These are phyloP conservation scores for Trametopsis cervina DNA, from an alignment of 768 basidiomycete genomes.

Conservation along the genomic window DNA sequence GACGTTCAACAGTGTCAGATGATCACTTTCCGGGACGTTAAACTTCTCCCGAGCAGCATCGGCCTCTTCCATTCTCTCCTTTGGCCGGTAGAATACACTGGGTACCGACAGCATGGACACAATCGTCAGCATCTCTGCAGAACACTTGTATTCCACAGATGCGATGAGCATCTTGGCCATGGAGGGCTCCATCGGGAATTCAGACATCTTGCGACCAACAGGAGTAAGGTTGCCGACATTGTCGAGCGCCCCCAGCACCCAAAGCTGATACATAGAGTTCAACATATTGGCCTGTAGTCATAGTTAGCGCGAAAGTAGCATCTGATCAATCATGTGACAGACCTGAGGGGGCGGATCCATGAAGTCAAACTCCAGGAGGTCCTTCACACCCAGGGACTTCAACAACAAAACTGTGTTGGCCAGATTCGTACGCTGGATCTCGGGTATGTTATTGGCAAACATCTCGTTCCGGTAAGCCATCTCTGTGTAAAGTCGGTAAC, in stretches of 20 bases:
- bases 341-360: slow-evolving; percentile 99
- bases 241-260: slow-evolving; percentile 96
- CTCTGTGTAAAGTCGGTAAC: slow-evolving; percentile 96
- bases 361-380: slow-evolving; percentile 96
- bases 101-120: slow-evolving; percentile 99
- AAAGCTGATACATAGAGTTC: slow-evolving; percentile 99
- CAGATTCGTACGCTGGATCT: slow-evolving; percentile 96
- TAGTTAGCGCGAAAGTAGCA: neutral
- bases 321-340: no score
- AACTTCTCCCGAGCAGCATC: slow-evolving; percentile 98
- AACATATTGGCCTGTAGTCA: slow-evolving; percentile 81
- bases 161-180: slow-evolving; percentile 99
- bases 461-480: slow-evolving; percentile 95
- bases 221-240: slow-evolving; percentile 96
- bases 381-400: slow-evolving; percentile 96
- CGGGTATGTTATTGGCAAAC: slow-evolving; percentile 93
- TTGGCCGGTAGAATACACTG: slow-evolving; percentile 95
- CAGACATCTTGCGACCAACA: slow-evolving; percentile 93
- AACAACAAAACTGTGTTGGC: slow-evolving; percentile 94
- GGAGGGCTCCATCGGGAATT: slow-evolving; percentile 99
- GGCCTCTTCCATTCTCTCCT: slow-evolving; percentile 95
- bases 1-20: slow-evolving; percentile 90
- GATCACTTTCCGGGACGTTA: slow-evolving; percentile 97
- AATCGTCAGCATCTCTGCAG: slow-evolving; percentile 94
- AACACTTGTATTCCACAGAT: slow-evolving; percentile 90